A percentile compares a stretch with the other conserved stretches of the same genome.
Conservation (phyloP, 768 basidiomycete genomes). For the Sporobolomyces phaffii region DNA sequence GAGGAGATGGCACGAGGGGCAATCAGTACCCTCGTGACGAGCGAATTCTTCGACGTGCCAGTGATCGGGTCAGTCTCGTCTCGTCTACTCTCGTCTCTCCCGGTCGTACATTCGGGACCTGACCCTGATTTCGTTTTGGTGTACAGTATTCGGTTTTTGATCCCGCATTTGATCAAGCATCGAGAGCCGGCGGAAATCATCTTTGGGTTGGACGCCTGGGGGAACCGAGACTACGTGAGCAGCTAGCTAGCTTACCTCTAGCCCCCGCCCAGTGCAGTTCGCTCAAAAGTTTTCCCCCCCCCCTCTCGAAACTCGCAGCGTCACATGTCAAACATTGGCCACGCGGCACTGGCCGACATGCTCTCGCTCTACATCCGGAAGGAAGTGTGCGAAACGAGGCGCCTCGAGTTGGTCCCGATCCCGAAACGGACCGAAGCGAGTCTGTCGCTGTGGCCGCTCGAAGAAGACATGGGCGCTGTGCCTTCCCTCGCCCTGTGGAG, state of each 20-base stretch:
- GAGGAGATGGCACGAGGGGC: slow-evolving; percentile 14
- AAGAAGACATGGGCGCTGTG: slow-evolving; percentile 2
- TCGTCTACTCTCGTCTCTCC: too few species aligned
- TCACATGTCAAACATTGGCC: slow-evolving; percentile 8
- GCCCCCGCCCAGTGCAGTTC: too few species aligned
- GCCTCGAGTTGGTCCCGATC: background rate
- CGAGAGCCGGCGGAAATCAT: slow-evolving; percentile 8
- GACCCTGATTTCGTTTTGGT: too few species aligned
- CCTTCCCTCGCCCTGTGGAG: slow-evolving; percentile 9
- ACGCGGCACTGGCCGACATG: slow-evolving; percentile 27
- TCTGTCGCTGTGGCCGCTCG: background rate
- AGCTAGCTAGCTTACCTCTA: too few species aligned
- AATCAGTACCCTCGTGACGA: slow-evolving; percentile 4
- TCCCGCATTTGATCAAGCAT: slow-evolving; percentile 26
- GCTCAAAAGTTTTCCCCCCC: too few species aligned
- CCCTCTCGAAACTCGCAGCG: slow-evolving; percentile 8
- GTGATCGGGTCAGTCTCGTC: slow-evolving; percentile 10
- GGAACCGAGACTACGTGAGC: slow-evolving; percentile 21
- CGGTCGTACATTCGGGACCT: too few species aligned
- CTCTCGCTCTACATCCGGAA: slow-evolving; percentile 25
- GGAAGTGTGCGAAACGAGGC: slow-evolving; percentile 21
- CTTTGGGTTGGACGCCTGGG: slow-evolving; percentile 1
- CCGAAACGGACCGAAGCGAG: background rate
- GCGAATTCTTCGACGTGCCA: slow-evolving; percentile 23
- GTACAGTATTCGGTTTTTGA: slow-evolving; percentile 22